These are phyloP conservation scores for Tylopilus felleus DNA, from an alignment of 768 basidiomycete genomes.

Conservation along the genomic window DNA sequence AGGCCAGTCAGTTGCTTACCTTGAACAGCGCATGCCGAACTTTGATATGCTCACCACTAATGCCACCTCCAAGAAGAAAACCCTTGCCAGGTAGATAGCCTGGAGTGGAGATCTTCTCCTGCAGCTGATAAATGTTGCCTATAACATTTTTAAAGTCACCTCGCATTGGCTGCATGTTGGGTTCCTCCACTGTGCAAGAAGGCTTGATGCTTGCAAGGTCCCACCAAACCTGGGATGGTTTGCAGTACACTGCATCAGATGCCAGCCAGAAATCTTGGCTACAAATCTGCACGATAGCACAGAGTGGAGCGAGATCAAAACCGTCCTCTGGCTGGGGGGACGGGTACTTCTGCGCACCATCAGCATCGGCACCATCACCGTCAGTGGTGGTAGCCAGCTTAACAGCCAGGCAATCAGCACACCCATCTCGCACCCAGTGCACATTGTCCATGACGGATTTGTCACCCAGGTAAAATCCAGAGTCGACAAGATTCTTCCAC, in stretches of 20 bases:
- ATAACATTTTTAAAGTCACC: background rate
- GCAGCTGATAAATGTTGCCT: background rate
- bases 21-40: background rate
- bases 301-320: background rate
- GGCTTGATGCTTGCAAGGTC: background rate
- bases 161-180: background rate
- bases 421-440: background rate
- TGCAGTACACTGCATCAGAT: background rate
- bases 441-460: background rate
- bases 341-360: too few species aligned
- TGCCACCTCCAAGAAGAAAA: background rate
- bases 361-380: background rate
- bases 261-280: background rate
- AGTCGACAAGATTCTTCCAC: background rate
- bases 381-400: too few species aligned
- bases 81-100: background rate
- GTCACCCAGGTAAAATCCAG: background rate
- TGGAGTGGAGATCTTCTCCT: background rate
- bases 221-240: background rate
- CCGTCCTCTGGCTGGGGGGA: background rate
- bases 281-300: background rate
- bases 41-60: background rate
- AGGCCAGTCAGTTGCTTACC: background rate
- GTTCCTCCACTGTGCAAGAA: background rate
- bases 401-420: background rate